Evolutionary conservation across 2,329 filamentous ascomycete genomes (phyloP), one percentile per base, ranked within the genome.

Genomic region (Coleophoma eucalyptorum): DNA sequence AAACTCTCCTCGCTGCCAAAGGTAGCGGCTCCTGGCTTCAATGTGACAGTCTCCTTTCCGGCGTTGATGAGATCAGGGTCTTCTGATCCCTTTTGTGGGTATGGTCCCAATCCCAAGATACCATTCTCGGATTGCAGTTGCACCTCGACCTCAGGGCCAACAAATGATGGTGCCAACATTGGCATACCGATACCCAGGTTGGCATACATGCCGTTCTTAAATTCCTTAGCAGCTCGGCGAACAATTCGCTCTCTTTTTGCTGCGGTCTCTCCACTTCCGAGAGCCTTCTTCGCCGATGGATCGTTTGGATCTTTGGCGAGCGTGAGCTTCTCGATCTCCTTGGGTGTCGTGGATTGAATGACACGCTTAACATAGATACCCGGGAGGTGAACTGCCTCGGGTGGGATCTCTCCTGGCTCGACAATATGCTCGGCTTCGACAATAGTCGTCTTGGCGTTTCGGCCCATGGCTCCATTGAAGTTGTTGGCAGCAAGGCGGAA

Each of bases 161-260:
- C 89, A 65, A 94, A 96, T 50, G 81, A 87, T 1, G 91, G 90
- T 1, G 90, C 91, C 48, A 95, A 80, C 84, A 95, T 94, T 50
- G 91, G 91, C 89, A 96, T 96, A 53, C 91, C 91, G 59, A 96
- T 95, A 54, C 91, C 91, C 51, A 96, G 73, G 71, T 96, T 96
- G 62, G 90, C 90, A 69, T 95, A 95, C 89, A 94, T 94, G 72
- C 90, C 90, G 69, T 95, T 92, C 79, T 93, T 89, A 74, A 96
- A 92, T 72, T 95, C 90, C 76, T 92, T 92, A 45, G 90, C 89
- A 1, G 90, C 90, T 52, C 90, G 80, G 57, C 83, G 82, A 43
- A 95, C 90, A 67, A 96, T 96, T 54, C 87, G 82, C 72, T 96
- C 90, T 53, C 91, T 83, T 77, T 91, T 90, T 63, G 80, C 82